Evolutionary conservation across 805 yeast genomes (phyloP).

Genomic region (Kuraishia molischiana): DNA sequence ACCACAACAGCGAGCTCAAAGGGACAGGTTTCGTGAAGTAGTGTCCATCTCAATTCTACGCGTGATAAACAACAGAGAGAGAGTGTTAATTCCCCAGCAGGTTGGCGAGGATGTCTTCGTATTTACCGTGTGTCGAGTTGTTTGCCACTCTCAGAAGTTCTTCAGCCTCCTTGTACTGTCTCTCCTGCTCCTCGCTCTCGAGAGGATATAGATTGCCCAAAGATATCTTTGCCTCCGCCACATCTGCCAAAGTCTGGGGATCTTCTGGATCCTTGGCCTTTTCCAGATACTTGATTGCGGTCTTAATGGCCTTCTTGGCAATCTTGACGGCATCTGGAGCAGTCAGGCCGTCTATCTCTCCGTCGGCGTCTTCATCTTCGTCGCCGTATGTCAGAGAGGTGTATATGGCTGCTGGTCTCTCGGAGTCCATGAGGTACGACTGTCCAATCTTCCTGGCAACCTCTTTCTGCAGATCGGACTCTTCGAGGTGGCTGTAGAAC

Average conservation of each 20-base stretch:
- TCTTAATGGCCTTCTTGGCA: constrained; percentile 35
- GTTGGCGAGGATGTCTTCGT: constrained; percentile 52
- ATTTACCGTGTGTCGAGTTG: constrained; percentile 71
- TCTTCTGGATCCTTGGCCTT: constrained; percentile 60
- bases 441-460: constrained; percentile 50
- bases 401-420: constrained; percentile 43
- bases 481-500: constrained; percentile 20
- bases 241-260: constrained; percentile 72
- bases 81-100: too few relatives aligned
- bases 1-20: neutral
- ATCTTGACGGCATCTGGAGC: constrained; percentile 35
- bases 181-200: constrained; percentile 59
- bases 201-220: constrained; percentile 65
- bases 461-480: constrained; percentile 11
- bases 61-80: too few relatives aligned
- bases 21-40: too few relatives aligned
- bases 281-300: constrained; percentile 48
- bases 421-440: constrained; percentile 54
- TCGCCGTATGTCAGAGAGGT: constrained; percentile 52
- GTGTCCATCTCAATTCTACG: too few relatives aligned
- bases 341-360: constrained; percentile 25
- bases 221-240: constrained; percentile 80
- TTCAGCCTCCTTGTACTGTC: constrained; percentile 62
- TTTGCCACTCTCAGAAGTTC: constrained; percentile 59
- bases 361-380: constrained; percentile 21